These are phyloP conservation scores for Coemansia sp. DNA, from an alignment of 192 early-diverging fungal species.

Conservation along the genomic window DNA sequence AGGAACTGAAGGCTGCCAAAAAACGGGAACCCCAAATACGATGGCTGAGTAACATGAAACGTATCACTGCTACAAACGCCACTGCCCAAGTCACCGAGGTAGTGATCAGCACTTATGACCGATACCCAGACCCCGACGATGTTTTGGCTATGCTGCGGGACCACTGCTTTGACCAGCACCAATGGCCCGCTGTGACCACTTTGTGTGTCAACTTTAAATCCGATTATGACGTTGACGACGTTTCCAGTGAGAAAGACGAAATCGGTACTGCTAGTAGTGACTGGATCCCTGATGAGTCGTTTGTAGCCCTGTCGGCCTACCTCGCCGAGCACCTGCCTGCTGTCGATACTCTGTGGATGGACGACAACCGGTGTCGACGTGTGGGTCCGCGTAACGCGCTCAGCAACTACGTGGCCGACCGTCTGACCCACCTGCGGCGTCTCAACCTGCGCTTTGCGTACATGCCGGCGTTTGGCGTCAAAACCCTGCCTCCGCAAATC, in stretches of 20 bases:
- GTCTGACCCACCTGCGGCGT: slow-evolving; percentile 8
- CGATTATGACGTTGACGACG: slow-evolving; percentile 30
- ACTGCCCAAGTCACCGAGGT: slow-evolving; percentile 10
- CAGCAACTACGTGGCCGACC: slow-evolving; percentile 20
- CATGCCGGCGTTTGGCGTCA: slow-evolving; percentile 40
- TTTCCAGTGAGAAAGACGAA: neutral
- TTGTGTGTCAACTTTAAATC: slow-evolving; percentile 22
- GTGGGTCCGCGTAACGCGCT: slow-evolving; percentile 29
- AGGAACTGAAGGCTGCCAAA: slow-evolving; percentile 19
- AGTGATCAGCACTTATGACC: slow-evolving; percentile 15
- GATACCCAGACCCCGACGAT: slow-evolving; percentile 29
- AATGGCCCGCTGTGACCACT: slow-evolving; percentile 8
- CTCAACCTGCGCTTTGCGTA: slow-evolving; percentile 24
- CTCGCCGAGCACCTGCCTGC: slow-evolving; percentile 8
- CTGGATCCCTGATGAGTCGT: slow-evolving; percentile 37
- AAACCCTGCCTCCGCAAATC: slow-evolving; percentile 33
- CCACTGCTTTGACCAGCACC: slow-evolving; percentile 9
- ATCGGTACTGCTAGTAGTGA: neutral
- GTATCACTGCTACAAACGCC: neutral
- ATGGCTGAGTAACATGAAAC: slow-evolving; percentile 26
- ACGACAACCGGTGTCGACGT: slow-evolving; percentile 25
- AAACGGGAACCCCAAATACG: slow-evolving; percentile 9
- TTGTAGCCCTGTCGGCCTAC: slow-evolving; percentile 13
- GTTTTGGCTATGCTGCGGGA: slow-evolving; percentile 17
- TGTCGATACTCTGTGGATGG: slow-evolving; percentile 19